These are phyloP conservation scores for Claviceps cyperi DNA, from an alignment of 2,329 filamentous ascomycete species.

Conservation along the genomic window DNA sequence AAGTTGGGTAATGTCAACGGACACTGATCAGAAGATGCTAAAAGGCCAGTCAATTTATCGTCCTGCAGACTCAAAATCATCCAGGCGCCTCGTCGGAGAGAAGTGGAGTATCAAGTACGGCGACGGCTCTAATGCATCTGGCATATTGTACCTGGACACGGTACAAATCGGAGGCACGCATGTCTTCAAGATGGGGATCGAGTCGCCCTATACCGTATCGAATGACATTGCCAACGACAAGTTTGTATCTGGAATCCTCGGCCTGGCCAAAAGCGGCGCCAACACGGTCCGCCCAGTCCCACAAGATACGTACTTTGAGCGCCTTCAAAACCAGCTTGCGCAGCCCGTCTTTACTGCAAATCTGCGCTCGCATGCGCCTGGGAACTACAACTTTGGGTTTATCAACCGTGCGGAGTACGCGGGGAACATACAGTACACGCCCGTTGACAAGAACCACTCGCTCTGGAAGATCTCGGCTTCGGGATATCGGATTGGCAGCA, in stretches of 20 bases:
- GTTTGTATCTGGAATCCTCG: slow-evolving; percentile 23
- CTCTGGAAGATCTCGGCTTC: slow-evolving; percentile 48
- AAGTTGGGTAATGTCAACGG: slow-evolving; percentile 56
- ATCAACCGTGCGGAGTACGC: slow-evolving; percentile 43
- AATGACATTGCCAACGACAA: slow-evolving; percentile 19
- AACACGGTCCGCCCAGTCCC: slow-evolving; percentile 20
- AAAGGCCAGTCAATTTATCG: slow-evolving; percentile 43
- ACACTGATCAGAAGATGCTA: slow-evolving; percentile 32
- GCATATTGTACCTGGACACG: slow-evolving; percentile 51
- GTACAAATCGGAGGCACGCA: slow-evolving; percentile 46
- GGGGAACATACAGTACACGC: slow-evolving; percentile 40
- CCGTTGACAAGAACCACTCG: slow-evolving; percentile 35
- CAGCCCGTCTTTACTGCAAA: slow-evolving; percentile 25
- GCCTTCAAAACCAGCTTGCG: slow-evolving; percentile 15
- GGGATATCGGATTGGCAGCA: slow-evolving; percentile 37
- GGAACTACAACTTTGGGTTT: slow-evolving; percentile 28
- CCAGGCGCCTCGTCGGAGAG: slow-evolving; percentile 24
- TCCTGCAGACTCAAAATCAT: slow-evolving; percentile 27
- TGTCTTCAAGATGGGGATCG: slow-evolving; percentile 47
- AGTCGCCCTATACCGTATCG: slow-evolving; percentile 47
- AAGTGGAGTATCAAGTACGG: slow-evolving; percentile 50
- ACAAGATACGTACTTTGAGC: slow-evolving; percentile 23
- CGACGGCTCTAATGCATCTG: slow-evolving; percentile 47
- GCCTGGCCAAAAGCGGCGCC: slow-evolving; percentile 17
- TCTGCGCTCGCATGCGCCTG: slow-evolving; percentile 16